These are phyloP conservation scores for Salix brachista DNA, from an alignment of 345 rosid genomes.

Conservation along the genomic window DNA sequence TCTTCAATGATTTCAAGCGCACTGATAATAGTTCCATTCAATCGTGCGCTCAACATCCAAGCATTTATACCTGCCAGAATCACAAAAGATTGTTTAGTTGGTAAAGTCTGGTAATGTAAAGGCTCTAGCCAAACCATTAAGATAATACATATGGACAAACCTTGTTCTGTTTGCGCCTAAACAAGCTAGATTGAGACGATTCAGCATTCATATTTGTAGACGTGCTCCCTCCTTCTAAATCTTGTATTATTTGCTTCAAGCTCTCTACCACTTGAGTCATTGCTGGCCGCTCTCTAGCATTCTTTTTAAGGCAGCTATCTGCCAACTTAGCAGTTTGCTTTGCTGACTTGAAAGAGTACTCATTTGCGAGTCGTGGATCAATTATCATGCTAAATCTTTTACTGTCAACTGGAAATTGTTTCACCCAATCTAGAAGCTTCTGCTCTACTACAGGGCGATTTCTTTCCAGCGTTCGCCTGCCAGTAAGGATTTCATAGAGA, in stretches of 20 bases:
- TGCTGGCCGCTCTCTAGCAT: conserved; percentile 61
- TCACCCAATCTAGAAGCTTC: conserved; percentile 90
- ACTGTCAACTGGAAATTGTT: conserved; percentile 61
- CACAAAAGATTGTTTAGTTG: not conserved
- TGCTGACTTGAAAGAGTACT: conserved; percentile 42
- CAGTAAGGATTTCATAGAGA: conserved; percentile 86
- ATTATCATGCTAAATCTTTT: conserved; percentile 66
- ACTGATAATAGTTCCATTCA: not conserved
- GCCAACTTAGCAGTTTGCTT: conserved; percentile 62
- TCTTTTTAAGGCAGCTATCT: conserved; percentile 69
- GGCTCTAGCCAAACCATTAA: not conserved
- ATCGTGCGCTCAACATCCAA: not conserved
- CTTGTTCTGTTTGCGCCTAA: conserved; percentile 5
- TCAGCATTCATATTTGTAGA: not conserved
- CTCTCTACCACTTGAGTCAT: conserved; percentile 54
- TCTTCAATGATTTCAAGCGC: not conserved
- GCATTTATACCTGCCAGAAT: conserved; percentile 21
- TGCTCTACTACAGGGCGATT: conserved; percentile 55
- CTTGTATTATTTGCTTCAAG: conserved; percentile 55
- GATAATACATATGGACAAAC: not conserved
- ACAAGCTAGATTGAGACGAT: conserved; percentile 17
- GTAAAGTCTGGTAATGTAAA: not conserved
- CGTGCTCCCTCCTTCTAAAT: conserved; percentile 29
- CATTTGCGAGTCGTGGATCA: conserved; percentile 64
- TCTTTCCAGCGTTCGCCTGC: conserved; percentile 71